A percentile compares a stretch with the other conserved stretches of the same genome.
Evolutionary conservation across 108 stramenopile species (phyloP).

Genomic region (Skeletonema menzelii): DNA sequence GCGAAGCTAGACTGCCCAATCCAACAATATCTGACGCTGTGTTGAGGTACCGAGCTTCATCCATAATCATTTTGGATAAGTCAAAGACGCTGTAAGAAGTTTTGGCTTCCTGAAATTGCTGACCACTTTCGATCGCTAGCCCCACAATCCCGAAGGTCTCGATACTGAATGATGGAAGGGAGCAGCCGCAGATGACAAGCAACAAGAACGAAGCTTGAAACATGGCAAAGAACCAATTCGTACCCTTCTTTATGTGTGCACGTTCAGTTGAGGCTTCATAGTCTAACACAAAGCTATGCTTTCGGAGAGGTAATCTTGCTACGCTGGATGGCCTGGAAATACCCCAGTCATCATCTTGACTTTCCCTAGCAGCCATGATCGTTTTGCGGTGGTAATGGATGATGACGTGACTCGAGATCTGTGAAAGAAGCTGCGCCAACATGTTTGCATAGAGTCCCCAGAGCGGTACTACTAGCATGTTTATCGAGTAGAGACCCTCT

Average conservation of each 20-base stretch:
- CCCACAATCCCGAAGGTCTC: slow-evolving; percentile 76
- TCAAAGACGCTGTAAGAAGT: slow-evolving; percentile 59
- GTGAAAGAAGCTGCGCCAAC: slow-evolving; percentile 77
- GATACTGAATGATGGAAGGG: slow-evolving; percentile 57
- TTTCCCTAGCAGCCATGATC: slow-evolving; percentile 8
- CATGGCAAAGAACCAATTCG: slow-evolving; percentile 41
- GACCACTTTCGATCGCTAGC: slow-evolving; percentile 72
- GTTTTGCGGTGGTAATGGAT: slow-evolving; percentile 80
- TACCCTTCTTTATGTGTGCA: slow-evolving; percentile 34
- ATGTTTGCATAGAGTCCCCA: slow-evolving; percentile 88
- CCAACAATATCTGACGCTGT: slow-evolving; percentile 57
- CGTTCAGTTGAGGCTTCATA: slow-evolving; percentile 43
- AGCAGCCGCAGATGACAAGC: slow-evolving; percentile 61
- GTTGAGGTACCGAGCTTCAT: slow-evolving; percentile 65
- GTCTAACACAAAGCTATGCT: slow-evolving; percentile 39
- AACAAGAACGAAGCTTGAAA: slow-evolving; percentile 28
- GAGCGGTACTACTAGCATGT: slow-evolving; percentile 72
- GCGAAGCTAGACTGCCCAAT: slow-evolving; percentile 58
- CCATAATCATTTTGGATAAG: slow-evolving; percentile 63
- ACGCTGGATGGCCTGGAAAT: background rate
- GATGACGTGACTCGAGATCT: slow-evolving; percentile 77
- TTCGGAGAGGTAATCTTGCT: slow-evolving; percentile 6
- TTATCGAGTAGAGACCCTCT: slow-evolving; percentile 63
- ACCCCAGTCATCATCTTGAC: slow-evolving; percentile 25
- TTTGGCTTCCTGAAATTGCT: slow-evolving; percentile 63